Base-by-base conservation (phyloP, 2,329 filamentous ascomycete genomes). In the Pseudogymnoascus sp. region DNA sequence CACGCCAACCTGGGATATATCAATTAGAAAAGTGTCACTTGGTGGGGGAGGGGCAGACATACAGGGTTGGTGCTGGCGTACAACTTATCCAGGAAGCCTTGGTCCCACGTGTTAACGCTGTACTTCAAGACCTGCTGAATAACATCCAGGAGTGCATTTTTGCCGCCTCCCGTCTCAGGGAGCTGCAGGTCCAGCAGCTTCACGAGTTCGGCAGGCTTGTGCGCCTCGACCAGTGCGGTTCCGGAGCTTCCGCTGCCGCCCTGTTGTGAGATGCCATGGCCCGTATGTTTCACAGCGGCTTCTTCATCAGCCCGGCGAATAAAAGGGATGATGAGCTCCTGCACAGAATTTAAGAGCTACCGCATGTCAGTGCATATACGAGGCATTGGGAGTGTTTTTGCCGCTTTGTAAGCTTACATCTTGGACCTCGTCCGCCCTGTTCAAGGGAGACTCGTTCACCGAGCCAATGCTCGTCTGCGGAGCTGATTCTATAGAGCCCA, bases 81-180 rank as follows among this genome's bases (percentile, higher is more conserved):
- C 15, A 97, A 80, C 77, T 99, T 97, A 76, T 97, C 92, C 71
- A 97, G 77, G 75, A 97, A 99, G 9, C 93, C 93, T 75, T 96
- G 92, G 71, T 96, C 89, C 90, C 92, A 97, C n/a, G 93, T 97
- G 76, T 99, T 99, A 71, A 97, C 93, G 70, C 89, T 94, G 74
- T 95, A 92, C 66, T 84, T 81, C 42, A 97, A 79, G 18, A 97
- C 80, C 64, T 86, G 82, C 67, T 85, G 78, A 52, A 96, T 81
- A 2, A 84, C 84, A 35, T 85, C 80, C 29, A 96, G 77, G 33
- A 97, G 77, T 0, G 92, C 93, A 45, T 89, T 83, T 68, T 88
- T 88, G 0, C 87, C 88, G 65, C 77, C 78, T 6, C 83, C 86
- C 39, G 79, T 73, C 2, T 75, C 69, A 0, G 88, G 86, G 5